Conservation (phyloP, 163 green algal species). For the Coccomyxa subellipsoidea region DNA sequence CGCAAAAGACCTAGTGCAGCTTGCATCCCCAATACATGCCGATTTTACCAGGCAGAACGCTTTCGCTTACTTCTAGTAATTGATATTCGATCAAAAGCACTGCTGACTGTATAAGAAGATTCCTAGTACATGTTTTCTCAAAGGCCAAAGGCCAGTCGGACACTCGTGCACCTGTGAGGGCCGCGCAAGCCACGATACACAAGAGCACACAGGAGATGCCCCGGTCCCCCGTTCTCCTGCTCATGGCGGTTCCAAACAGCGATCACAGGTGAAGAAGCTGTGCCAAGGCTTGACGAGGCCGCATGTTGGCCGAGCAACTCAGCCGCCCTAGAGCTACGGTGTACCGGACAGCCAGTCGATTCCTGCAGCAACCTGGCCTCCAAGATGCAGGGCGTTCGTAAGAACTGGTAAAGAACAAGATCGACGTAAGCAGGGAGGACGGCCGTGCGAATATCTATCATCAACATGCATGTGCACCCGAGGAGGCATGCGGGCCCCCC, state of each 20-base stretch:
- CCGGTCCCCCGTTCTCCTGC: background rate
- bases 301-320: background rate
- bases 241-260: background rate
- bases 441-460: background rate
- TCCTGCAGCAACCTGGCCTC: background rate
- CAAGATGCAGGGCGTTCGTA: no score
- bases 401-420: no score
- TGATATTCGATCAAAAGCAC: no score
- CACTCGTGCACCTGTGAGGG: background rate
- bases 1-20: no score
- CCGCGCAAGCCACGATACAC: background rate
- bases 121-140: no score
- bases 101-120: no score
- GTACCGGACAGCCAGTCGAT: background rate
- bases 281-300: background rate
- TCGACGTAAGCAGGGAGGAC: background rate
- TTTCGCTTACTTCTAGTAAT: no score
- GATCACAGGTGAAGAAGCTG: background rate
- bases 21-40: no score
- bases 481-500: background rate
- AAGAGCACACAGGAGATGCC: background rate
- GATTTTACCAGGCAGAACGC: no score
- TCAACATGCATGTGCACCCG: background rate
- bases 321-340: background rate
- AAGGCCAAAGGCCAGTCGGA: no score